Base-by-base conservation (phyloP, 2,329 filamentous ascomycete genomes). In the Colletotrichum tropicicola region DNA sequence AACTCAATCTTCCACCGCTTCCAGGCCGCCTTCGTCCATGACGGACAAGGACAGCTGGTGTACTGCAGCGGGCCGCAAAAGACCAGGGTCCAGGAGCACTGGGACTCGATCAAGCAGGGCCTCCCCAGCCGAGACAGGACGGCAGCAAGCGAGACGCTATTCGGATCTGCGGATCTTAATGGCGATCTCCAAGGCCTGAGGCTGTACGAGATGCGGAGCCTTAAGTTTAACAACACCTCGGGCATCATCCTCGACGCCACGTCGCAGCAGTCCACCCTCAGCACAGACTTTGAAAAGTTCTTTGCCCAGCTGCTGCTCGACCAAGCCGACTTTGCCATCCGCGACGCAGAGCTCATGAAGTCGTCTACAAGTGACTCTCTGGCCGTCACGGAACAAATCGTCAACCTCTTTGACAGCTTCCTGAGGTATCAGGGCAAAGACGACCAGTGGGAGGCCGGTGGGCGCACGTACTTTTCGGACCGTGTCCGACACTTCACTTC, bases 391-490 rank as follows among this genome's bases (percentile, higher is more conserved):
- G 43, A 49, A 4, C 21, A 45, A 41, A 12, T 65, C 6, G 61
- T 65, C 43, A 12, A 68, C 15, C 59, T 73, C 9, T 74, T 74
- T 45, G 72, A 74, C 53, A 47, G 41, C 6, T 57, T 64, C 27
- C 68, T 74, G 13, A 67, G 72, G 51, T 72, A 73, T 55, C 58
- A 57, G 4, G 65, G 66, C 32, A 53, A 32, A 6, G 44, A 62
- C 30, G 73, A 75, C 55, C 65, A 69, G 55, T 75, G 73, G 73
- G 41, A 48, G 15, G 30, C 23, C 2, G 49, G 64, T 6, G 73
- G 73, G 1, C 67, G 70, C 1, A 47, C 53, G 2, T 67, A 69
- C 30, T 75, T 75, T 41, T 59, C 54, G 8, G 59, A 63, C 2
- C 66, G 63, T 6, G 66, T 74, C 37, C 30, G 56, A 6, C 68